These are phyloP conservation scores for Catenaria anguillulae DNA, from an alignment of 371 early-diverging fungal species.

Conservation along the genomic window DNA sequence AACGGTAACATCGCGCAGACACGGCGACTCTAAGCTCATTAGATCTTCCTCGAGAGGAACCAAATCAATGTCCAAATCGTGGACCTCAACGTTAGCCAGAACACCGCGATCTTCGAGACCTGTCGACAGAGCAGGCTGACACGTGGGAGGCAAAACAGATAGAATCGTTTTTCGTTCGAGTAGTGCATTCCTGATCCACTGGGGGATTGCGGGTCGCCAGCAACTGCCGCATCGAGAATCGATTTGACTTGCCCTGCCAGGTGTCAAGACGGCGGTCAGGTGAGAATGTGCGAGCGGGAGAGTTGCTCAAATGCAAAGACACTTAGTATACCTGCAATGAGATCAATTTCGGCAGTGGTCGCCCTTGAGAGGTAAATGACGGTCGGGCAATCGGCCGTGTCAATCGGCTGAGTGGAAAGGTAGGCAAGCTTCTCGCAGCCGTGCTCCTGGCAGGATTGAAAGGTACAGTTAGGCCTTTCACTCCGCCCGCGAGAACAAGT, in stretches of 20 bases:
- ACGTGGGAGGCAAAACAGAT: conserved; percentile 73
- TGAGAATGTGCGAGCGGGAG: too few relatives aligned
- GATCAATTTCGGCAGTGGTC: background rate
- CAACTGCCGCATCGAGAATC: too few relatives aligned
- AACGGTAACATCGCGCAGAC: background rate
- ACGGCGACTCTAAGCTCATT: conserved; percentile 68
- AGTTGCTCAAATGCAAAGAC: too few relatives aligned
- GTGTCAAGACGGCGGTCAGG: background rate
- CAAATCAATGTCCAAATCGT: conserved; percentile 75
- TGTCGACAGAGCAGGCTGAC: conserved; percentile 74
- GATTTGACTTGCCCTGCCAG: background rate
- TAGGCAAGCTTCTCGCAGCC: background rate
- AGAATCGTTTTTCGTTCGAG: conserved; percentile 11
- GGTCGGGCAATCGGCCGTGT: background rate
- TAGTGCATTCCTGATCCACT: conserved; percentile 11
- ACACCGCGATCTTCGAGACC: conserved; percentile 77
- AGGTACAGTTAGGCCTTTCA: too few relatives aligned
- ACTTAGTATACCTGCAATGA: background rate
- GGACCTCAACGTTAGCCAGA: conserved; percentile 62
- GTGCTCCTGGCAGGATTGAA: background rate
- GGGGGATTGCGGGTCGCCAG: conserved; percentile 7
- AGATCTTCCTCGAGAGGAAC: conserved; percentile 81
- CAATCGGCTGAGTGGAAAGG: background rate
- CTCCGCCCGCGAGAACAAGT: too few relatives aligned
- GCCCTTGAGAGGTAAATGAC: background rate